These are phyloP conservation scores for Byssoonygena ceratinophila DNA, from an alignment of 2,329 filamentous ascomycete genomes.

Conservation along the genomic window DNA sequence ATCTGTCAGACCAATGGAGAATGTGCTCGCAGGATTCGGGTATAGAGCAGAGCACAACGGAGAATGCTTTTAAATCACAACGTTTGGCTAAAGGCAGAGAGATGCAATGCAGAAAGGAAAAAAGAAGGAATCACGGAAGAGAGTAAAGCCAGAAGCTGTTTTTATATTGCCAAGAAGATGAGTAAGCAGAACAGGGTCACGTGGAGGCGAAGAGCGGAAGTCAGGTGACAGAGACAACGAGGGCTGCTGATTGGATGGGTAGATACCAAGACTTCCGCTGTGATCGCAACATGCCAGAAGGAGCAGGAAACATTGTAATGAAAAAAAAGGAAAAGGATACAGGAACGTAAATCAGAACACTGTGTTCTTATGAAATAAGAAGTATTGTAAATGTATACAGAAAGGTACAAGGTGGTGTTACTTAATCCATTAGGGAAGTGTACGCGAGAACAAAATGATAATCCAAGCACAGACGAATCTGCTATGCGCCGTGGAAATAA, in stretches of 20 bases:
- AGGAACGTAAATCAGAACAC: neutral
- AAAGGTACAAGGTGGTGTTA: neutral
- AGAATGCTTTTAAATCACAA: constrained; percentile 1
- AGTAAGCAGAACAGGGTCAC: constrained; percentile 23
- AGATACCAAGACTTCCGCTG: constrained; percentile 9
- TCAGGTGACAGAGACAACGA: constrained; percentile 6
- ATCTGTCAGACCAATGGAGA: neutral
- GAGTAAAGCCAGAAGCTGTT: constrained; percentile 23
- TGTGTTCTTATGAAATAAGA: neutral
- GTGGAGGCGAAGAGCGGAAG: constrained; percentile 24
- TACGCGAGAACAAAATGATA: neutral
- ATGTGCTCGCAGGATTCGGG: neutral
- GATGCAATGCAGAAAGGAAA: constrained; percentile 17
- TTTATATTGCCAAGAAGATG: constrained; percentile 36
- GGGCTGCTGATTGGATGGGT: constrained; percentile 13
- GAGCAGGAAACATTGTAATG: neutral
- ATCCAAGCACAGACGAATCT: constrained; percentile 2
- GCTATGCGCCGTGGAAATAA: constrained; percentile 11
- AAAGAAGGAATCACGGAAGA: constrained; percentile 18
- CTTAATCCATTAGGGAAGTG: constrained; percentile 1
- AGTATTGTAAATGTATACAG: constrained; percentile 12
- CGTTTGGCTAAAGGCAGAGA: neutral
- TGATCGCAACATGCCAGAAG: neutral
- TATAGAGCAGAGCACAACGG: neutral
- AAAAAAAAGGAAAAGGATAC: neutral